These are phyloP conservation scores for Hibiscus mutabilis DNA, from an alignment of 345 rosid genomes.

Conservation along the genomic window DNA sequence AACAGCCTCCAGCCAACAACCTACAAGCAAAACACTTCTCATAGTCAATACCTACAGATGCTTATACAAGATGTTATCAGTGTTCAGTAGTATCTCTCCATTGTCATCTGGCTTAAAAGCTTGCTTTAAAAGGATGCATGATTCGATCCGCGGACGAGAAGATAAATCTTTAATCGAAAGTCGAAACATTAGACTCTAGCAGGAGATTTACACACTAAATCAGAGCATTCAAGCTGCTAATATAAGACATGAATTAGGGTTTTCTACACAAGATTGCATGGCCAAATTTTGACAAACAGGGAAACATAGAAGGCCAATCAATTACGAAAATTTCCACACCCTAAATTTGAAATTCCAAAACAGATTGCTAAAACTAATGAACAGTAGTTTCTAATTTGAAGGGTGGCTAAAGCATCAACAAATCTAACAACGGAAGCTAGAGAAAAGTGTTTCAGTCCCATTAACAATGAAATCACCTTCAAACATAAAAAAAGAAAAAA, in stretches of 20 bases:
- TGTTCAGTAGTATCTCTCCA: not conserved
- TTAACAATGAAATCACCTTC: not conserved
- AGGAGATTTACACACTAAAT: not conserved
- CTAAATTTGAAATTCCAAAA: not conserved
- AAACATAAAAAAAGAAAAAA: too few species aligned
- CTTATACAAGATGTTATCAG: not conserved
- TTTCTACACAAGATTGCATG: not conserved
- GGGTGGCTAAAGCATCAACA: not conserved
- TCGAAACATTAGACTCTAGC: not conserved
- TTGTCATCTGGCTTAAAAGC: not conserved
- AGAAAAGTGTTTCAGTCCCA: not conserved
- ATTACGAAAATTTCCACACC: too few species aligned
- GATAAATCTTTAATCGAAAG: too few species aligned
- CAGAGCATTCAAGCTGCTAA: not conserved
- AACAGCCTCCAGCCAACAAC: slow-evolving; percentile 87
- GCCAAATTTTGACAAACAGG: too few species aligned
- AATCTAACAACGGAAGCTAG: not conserved
- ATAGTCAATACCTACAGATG: not conserved
- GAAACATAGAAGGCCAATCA: too few species aligned
- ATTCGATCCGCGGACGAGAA: too few species aligned
- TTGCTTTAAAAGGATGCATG: not conserved
- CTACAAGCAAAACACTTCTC: slow-evolving; percentile 21
- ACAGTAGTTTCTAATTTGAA: too few species aligned
- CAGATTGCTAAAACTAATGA: not conserved
- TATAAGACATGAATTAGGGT: not conserved